These are phyloP conservation scores for Fraxinus baroniana DNA, from an alignment of 305 asterid genomes.

Conservation along the genomic window DNA sequence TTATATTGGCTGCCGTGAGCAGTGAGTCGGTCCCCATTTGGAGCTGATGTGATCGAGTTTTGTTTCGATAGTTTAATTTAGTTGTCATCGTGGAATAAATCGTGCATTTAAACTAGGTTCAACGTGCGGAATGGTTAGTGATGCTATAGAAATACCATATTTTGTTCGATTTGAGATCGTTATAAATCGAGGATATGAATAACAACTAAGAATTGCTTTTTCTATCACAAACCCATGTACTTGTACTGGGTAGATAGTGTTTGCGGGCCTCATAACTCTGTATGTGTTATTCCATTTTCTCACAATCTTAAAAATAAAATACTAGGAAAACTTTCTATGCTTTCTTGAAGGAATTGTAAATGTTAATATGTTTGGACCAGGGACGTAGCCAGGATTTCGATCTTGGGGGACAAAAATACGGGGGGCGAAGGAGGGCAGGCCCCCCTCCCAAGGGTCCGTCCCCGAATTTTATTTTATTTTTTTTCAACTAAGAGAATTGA, in stretches of 20 bases:
- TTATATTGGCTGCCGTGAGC: neutral
- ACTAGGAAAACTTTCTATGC: neutral
- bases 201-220: neutral
- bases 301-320: neutral
- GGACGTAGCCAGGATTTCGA: too few relatives aligned
- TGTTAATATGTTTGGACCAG: neutral
- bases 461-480: too few relatives aligned
- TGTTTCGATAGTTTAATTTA: neutral
- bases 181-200: neutral
- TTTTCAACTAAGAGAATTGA: too few relatives aligned
- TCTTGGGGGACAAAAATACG: too few relatives aligned
- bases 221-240: neutral
- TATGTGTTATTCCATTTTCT: neutral
- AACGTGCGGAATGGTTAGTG: neutral
- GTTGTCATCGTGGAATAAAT: neutral
- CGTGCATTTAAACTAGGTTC: neutral
- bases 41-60: neutral
- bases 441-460: too few relatives aligned
- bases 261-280: neutral
- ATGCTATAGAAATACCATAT: neutral
- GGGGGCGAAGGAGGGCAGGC: too few relatives aligned
- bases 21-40: neutral
- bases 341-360: neutral
- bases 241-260: neutral
- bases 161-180: neutral